These are phyloP conservation scores for Pyrenophora tritici-repentis DNA, from an alignment of 2,329 filamentous ascomycete species.

Conservation along the genomic window DNA sequence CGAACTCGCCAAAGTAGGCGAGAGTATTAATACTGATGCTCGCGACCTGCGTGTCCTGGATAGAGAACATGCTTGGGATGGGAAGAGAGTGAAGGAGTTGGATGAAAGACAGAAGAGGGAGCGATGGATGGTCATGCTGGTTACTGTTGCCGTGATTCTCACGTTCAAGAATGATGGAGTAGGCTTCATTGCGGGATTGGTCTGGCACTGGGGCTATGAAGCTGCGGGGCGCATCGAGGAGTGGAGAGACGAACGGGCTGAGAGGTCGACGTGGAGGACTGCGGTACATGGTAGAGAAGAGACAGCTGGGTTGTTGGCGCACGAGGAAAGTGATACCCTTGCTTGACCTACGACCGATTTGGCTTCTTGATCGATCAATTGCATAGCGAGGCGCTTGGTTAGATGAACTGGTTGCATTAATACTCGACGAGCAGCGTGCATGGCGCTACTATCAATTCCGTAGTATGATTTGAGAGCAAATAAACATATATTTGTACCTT, in stretches of 20 bases:
- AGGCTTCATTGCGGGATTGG: conserved; percentile 80
- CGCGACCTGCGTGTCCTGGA: conserved; percentile 58
- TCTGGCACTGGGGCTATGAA: conserved; percentile 73
- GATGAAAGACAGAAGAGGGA: conserved; percentile 72
- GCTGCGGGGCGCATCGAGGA: conserved; percentile 29
- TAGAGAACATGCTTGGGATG: conserved; percentile 31
- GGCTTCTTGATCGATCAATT: background rate
- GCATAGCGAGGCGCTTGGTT: too few relatives aligned
- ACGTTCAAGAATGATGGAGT: conserved; percentile 90
- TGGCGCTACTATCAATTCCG: too few relatives aligned
- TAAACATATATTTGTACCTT: too few relatives aligned
- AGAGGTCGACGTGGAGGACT: conserved; percentile 33
- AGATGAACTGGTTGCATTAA: too few relatives aligned
- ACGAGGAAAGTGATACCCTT: conserved; percentile 37
- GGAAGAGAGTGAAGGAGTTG: conserved; percentile 58
- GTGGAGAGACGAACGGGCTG: conserved; percentile 26
- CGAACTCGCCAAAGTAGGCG: conserved; percentile 83
- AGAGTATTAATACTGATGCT: conserved; percentile 78
- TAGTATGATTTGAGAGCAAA: too few relatives aligned
- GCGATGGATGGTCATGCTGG: conserved; percentile 87
- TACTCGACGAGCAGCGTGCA: too few relatives aligned
- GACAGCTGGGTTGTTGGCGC: conserved; percentile 28
- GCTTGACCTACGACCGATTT: background rate
- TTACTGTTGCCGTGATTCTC: conserved; percentile 79
- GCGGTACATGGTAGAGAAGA: conserved; percentile 26